Conservation (phyloP, 768 basidiomycete genomes). For the Inosperma sp. region DNA sequence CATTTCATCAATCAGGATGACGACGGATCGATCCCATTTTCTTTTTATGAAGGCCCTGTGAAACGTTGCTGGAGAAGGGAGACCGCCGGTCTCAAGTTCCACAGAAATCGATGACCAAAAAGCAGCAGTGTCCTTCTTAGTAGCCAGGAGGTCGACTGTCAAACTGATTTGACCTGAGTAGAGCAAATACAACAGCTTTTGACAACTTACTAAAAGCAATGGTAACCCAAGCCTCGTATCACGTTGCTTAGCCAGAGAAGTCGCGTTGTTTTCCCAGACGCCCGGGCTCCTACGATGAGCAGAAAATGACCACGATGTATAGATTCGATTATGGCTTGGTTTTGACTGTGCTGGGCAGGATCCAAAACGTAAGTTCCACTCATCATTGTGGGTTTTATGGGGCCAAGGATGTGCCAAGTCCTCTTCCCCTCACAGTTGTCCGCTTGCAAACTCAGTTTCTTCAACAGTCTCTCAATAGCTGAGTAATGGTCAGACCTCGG, state of each 20-base stretch:
- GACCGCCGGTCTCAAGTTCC: not conserved
- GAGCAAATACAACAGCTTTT: not conserved
- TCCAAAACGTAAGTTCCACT: slow-evolving; percentile 1
- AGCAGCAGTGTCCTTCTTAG: not conserved
- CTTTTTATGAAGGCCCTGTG: too few species aligned
- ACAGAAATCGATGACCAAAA: not conserved
- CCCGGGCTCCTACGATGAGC: not conserved
- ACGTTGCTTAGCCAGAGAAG: not conserved
- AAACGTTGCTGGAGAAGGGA: not conserved
- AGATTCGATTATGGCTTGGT: not conserved
- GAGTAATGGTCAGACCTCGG: not conserved
- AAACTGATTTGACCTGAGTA: not conserved
- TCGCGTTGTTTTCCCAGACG: not conserved
- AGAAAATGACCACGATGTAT: not conserved
- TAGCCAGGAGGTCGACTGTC: not conserved
- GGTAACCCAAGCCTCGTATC: not conserved
- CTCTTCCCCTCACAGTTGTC: not conserved
- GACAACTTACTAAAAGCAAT: not conserved
- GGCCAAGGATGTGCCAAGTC: not conserved
- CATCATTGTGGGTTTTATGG: not conserved
- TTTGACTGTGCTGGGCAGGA: slow-evolving; percentile 1
- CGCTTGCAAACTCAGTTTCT: not conserved
- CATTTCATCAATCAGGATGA: too few species aligned
- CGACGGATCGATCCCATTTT: too few species aligned
- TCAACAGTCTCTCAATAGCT: not conserved